Evolutionary conservation across 192 early-diverging fungal species (phyloP).

Genomic region (Powellomyces hirtus): DNA sequence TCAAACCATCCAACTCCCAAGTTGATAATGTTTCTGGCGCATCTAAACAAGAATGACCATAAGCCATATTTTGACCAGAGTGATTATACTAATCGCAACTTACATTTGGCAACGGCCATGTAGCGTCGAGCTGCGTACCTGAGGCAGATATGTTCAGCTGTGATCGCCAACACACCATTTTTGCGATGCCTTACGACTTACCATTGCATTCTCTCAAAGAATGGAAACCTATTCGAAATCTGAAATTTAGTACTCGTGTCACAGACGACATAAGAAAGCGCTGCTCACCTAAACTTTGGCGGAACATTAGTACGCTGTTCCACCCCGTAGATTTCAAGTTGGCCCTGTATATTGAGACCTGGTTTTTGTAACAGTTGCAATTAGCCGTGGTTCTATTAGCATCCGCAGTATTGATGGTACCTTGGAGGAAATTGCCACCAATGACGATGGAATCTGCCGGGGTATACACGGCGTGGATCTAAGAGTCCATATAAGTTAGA

Average conservation of each 20-base stretch:
- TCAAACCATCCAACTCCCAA: constrained; percentile 58
- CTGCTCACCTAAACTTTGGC: constrained; percentile 74
- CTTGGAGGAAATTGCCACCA: constrained; percentile 91
- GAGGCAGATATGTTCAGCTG: not conserved
- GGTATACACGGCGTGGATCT: constrained; percentile 93
- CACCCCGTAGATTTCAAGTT: constrained; percentile 71
- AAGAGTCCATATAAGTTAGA: not conserved
- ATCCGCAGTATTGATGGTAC: constrained; percentile 8
- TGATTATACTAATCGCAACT: constrained; percentile 7
- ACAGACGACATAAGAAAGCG: no score
- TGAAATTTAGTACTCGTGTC: no score
- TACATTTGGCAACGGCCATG: constrained; percentile 50
- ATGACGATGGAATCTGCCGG: constrained; percentile 84
- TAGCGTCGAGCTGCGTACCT: constrained; percentile 62
- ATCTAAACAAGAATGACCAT: constrained; percentile 14
- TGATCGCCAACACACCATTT: not conserved
- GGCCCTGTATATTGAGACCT: constrained; percentile 62
- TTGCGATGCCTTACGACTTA: constrained; percentile 25
- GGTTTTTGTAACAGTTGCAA: no score
- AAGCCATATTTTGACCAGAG: not conserved
- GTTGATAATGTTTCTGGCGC: constrained; percentile 29
- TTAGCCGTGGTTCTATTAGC: no score
- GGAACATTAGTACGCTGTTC: constrained; percentile 81
- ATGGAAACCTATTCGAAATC: no score
- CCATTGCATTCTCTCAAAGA: constrained; percentile 80